Evolutionary conservation across 352 stramenopile species (phyloP).

Genomic region (Vaucheria bursata): DNA sequence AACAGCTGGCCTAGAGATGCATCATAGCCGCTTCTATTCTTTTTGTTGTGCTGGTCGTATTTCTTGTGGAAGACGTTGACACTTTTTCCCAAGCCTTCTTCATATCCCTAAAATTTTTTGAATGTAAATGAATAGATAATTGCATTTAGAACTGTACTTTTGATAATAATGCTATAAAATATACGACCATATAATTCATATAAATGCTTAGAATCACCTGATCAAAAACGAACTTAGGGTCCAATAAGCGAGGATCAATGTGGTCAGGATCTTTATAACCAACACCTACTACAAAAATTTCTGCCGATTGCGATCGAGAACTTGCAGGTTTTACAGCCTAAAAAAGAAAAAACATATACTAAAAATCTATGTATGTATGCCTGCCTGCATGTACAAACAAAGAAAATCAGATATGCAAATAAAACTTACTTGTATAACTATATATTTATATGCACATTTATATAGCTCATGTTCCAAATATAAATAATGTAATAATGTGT

Average conservation of each 20-base stretch:
- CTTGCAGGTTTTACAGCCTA: conserved; percentile 94
- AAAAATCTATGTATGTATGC: too few relatives aligned
- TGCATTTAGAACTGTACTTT: too few relatives aligned
- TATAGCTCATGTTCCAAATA: too few relatives aligned
- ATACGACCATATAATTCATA: neutral
- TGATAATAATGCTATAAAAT: too few relatives aligned
- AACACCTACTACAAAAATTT: conserved; percentile 98
- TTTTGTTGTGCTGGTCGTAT: conserved; percentile 79
- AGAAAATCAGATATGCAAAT: too few relatives aligned
- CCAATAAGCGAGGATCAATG: conserved; percentile 92
- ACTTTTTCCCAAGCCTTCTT: conserved; percentile 56
- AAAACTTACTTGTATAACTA: too few relatives aligned
- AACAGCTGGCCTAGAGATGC: conserved; percentile 68
- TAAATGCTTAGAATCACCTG: conserved; percentile 49
- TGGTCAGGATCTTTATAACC: conserved; percentile 87
- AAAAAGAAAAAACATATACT: neutral
- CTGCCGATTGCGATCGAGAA: conserved; percentile 92
- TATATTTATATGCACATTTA: too few relatives aligned
- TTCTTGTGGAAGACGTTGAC: conserved; percentile 97
- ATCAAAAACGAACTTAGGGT: conserved; percentile 88
- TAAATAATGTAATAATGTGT: too few relatives aligned
- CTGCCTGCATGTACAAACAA: too few relatives aligned
- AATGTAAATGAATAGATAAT: conserved; percentile 74
- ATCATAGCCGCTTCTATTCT: conserved; percentile 88
- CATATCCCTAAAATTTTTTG: conserved; percentile 5